Conservation (phyloP, 2,329 filamentous ascomycete genomes). For the Corynespora cassiicola region DNA sequence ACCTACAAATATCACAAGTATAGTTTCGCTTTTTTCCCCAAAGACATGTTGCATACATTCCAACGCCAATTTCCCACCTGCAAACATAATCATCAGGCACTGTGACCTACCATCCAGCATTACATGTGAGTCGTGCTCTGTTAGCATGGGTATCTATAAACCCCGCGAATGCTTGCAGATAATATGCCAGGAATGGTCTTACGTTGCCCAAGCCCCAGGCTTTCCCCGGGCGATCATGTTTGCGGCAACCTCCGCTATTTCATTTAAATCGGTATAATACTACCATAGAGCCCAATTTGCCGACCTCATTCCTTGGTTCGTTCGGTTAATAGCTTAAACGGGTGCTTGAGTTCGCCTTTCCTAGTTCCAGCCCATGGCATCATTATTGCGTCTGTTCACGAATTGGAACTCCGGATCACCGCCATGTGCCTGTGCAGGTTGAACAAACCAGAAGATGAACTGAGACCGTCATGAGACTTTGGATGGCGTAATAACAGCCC, state of each 20-base stretch:
- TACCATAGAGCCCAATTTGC: conserved; percentile 15
- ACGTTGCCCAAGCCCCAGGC: conserved; percentile 10
- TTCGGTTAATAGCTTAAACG: conserved; percentile 33
- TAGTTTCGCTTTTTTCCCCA: no score
- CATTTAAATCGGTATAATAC: conserved; percentile 19
- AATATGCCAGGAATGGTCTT: conserved; percentile 1
- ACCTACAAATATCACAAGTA: no score
- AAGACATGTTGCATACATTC: neutral
- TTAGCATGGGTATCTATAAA: no score
- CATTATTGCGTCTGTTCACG: conserved; percentile 6
- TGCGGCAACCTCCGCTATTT: conserved; percentile 18
- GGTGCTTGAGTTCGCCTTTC: conserved; percentile 25
- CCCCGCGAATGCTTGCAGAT: no score
- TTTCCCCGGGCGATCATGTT: conserved; percentile 21
- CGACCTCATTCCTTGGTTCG: conserved; percentile 4
- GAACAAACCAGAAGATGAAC: neutral
- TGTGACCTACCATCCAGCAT: neutral
- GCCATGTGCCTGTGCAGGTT: no score
- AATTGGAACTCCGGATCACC: conserved; percentile 5
- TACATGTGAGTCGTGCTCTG: neutral
- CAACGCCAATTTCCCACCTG: neutral
- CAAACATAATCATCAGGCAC: neutral
- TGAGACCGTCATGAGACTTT: neutral
- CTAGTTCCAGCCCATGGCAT: conserved; percentile 14
- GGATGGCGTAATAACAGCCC: neutral